Evolutionary conservation across 352 stramenopile genomes (phyloP).

Genomic region (Phytophthora pisi): DNA sequence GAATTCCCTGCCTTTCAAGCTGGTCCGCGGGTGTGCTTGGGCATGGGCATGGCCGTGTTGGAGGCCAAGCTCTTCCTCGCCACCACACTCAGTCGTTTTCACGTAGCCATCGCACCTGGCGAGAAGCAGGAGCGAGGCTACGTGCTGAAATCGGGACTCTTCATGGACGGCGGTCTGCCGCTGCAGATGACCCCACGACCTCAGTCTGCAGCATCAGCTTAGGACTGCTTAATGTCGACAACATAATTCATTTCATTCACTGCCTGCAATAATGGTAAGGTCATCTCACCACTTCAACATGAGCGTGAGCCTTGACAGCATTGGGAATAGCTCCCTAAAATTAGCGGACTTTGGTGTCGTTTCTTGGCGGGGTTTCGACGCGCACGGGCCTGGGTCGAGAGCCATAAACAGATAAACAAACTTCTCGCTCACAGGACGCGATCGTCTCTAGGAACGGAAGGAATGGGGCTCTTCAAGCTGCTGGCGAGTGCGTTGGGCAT

Average conservation of each 20-base stretch:
- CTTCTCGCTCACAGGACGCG: background rate
- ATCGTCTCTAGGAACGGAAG: background rate
- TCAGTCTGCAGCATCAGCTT: background rate
- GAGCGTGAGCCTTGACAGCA: background rate
- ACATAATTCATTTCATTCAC: background rate
- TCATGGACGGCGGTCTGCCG: constrained; percentile 59
- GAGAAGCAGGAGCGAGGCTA: constrained; percentile 53
- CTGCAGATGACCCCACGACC: constrained; percentile 38
- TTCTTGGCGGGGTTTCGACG: constrained; percentile 21
- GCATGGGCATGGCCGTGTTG: constrained; percentile 75
- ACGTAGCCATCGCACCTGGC: constrained; percentile 48
- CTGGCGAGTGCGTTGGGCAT: constrained; percentile 78
- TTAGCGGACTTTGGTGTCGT: constrained; percentile 30
- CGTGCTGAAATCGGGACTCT: constrained; percentile 57
- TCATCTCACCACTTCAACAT: background rate
- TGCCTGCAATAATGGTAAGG: background rate
- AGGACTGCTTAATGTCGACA: background rate
- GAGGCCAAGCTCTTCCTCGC: constrained; percentile 70
- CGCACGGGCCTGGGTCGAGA: background rate
- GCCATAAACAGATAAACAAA: constrained; percentile 18
- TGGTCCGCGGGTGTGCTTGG: constrained; percentile 67
- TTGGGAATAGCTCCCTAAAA: constrained; percentile 11
- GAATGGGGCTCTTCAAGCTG: constrained; percentile 89
- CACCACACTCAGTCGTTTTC: constrained; percentile 48
- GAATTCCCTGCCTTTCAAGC: constrained; percentile 80